Percentiles rank a stretch among this genome's conserved stretches.
Evolutionary conservation across 805 yeast species (phyloP).

Genomic region (Candida michaelii): DNA sequence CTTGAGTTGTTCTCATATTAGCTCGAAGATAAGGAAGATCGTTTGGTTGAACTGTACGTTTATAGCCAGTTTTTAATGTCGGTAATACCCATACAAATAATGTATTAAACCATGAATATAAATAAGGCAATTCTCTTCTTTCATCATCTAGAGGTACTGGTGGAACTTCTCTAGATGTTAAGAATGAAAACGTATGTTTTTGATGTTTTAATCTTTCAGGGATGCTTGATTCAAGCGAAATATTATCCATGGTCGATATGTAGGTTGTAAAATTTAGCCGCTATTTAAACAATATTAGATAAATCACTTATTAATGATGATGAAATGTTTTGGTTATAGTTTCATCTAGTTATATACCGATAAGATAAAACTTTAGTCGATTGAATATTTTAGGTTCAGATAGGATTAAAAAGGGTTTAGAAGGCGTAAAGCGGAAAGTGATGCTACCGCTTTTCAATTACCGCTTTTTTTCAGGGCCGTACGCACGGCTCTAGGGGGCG

Average conservation of each 20-base stretch:
- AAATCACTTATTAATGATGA: too few species aligned
- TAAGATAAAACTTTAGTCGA: too few species aligned
- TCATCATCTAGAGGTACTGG: constrained; percentile 50
- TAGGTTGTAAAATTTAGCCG: too few species aligned
- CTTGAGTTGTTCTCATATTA: constrained; percentile 24
- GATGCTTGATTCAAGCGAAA: background rate
- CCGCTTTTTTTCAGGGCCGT: too few species aligned
- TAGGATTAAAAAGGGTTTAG: too few species aligned
- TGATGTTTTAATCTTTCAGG: constrained; percentile 17
- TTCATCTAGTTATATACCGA: too few species aligned
- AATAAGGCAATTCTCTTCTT: constrained; percentile 31
- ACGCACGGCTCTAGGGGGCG: too few species aligned
- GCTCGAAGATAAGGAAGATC: constrained; percentile 46
- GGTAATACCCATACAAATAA: constrained; percentile 52
- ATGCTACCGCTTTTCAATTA: too few species aligned
- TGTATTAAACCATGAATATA: background rate
- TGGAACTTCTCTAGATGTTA: constrained; percentile 46
- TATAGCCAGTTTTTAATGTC: constrained; percentile 59
- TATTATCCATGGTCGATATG: constrained; percentile 11
- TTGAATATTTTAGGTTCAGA: too few species aligned
- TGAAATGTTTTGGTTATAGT: too few species aligned
- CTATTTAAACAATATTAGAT: too few species aligned
- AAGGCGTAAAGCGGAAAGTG: too few species aligned
- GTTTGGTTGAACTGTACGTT: constrained; percentile 58
- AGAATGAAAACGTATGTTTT: constrained; percentile 45